phyloP scores from a whole-genome alignment of 257 asterid species.

The Capsicum chinense region DNA sequence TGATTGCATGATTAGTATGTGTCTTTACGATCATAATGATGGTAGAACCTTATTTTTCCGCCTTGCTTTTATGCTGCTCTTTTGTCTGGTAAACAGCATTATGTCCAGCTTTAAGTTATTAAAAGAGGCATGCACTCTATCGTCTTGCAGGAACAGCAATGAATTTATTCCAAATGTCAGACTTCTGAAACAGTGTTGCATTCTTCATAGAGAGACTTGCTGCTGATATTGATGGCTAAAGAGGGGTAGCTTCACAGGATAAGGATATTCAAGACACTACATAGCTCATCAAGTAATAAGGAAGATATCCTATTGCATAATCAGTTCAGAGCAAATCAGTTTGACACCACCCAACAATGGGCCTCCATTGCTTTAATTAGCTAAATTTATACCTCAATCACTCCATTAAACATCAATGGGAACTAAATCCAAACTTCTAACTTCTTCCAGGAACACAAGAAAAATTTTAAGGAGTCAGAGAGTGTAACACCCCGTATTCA shows the following conservation, averaged over 20 bases:
- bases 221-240: not conserved
- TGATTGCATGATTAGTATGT: not conserved
- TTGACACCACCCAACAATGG: not conserved
- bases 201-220: conserved; percentile 1
- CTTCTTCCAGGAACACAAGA: conserved; percentile 4
- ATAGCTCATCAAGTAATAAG: not conserved
- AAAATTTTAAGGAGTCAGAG: not conserved
- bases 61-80: not conserved
- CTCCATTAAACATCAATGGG: not conserved
- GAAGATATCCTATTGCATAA: not conserved
- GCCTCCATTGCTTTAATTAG: not conserved
- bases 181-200: not conserved
- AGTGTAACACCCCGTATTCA: too few species aligned
- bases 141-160: not conserved
- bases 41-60: not conserved
- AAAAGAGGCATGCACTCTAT: not conserved
- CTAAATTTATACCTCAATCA: not conserved
- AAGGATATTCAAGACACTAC: not conserved
- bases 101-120: not conserved
- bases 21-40: not conserved
- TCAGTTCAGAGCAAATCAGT: not conserved
- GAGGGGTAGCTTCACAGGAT: not conserved
- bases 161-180: not conserved
- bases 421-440: not conserved
- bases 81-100: not conserved